A percentile compares a stretch with the other conserved stretches of the same genome.
These are phyloP conservation scores for Malassezia equina DNA, from an alignment of 1,284 basidiomycete species.

Conservation along the genomic window DNA sequence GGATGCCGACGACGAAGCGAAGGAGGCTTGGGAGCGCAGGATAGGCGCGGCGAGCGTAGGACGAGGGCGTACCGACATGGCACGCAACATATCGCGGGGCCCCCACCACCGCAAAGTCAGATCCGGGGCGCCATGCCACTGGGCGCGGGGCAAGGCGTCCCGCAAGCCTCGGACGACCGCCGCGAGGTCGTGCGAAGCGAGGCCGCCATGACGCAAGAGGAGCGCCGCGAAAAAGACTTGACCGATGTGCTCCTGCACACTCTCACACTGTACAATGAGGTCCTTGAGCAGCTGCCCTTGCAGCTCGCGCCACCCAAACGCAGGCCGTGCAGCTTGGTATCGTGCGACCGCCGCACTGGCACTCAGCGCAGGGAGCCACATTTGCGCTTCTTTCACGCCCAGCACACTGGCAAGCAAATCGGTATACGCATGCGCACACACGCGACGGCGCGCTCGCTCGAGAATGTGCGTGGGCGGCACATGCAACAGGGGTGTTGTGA, in stretches of 20 bases:
- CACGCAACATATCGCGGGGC: constrained; percentile 58
- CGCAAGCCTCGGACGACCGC: constrained; percentile 33
- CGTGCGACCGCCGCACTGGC: not conserved
- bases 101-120: constrained; percentile 48
- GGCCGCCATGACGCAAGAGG: constrained; percentile 20
- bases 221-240: constrained; percentile 27
- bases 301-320: constrained; percentile 81
- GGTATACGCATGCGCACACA: constrained; percentile 15
- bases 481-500: constrained; percentile 27
- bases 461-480: constrained; percentile 35
- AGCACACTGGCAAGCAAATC: not conserved
- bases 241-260: constrained; percentile 64
- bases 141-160: constrained; percentile 35
- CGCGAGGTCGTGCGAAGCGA: constrained; percentile 34
- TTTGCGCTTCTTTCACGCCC: not conserved
- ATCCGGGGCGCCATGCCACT: constrained; percentile 26
- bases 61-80: constrained; percentile 67
- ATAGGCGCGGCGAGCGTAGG: constrained; percentile 64
- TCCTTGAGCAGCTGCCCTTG: constrained; percentile 84
- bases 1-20: constrained; percentile 25
- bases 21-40: constrained; percentile 19
- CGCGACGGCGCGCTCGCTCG: constrained; percentile 23
- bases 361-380: constrained; percentile 8
- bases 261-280: constrained; percentile 76
- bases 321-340: constrained; percentile 16